Evolutionary conservation across 2,329 filamentous ascomycete genomes (phyloP), one percentile per base, ranked within the genome.

Genomic region (Neurospora sp.): DNA sequence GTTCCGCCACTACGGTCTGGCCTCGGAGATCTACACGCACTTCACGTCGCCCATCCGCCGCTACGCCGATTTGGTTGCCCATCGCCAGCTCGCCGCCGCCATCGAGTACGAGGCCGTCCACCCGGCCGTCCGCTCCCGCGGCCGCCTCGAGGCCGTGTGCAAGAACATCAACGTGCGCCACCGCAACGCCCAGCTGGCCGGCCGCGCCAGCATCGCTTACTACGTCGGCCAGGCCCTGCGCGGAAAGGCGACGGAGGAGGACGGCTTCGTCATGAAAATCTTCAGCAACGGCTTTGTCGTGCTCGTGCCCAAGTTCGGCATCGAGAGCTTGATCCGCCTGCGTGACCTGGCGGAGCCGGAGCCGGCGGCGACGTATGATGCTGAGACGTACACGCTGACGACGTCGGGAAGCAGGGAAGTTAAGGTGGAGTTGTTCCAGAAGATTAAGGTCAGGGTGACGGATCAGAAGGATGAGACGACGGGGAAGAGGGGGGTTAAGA

Each of bases 151-250:
- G 80, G 92, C 90, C 70, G 93, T 99, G 33, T 98, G 96, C 86
- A 94, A 93, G 81, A 99, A 99, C 82, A 97, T 99, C 86, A 99
- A 99, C 80, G 90, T 96, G 70, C 90, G 96, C 8, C 96, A 99
- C 80, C 93, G 96, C 77, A 99, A 99, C 80, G 96, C 96, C 39
- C 96, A 99, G 81, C 91, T 97, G 81, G 96, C 96, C 2, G 95
- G 95, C 42, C 90, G 96, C 71, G 95, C 96, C 36, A 96, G 91
- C 75, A 94, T 99, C 73, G 94, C 97, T 76, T 99, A 98, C 83
- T 99, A 98, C 79, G 96, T 99, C 67, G 96, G 96, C 0, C 96
- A 99, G 82, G 93, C 95, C 13, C 89, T 99, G 70, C 96, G 96
- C 82, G 93, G 87, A 73, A 83, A 84, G 74, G 84, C 87, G 38